Base-by-base conservation (phyloP, 1,284 basidiomycete species). In the Cryptococcus sp. region DNA sequence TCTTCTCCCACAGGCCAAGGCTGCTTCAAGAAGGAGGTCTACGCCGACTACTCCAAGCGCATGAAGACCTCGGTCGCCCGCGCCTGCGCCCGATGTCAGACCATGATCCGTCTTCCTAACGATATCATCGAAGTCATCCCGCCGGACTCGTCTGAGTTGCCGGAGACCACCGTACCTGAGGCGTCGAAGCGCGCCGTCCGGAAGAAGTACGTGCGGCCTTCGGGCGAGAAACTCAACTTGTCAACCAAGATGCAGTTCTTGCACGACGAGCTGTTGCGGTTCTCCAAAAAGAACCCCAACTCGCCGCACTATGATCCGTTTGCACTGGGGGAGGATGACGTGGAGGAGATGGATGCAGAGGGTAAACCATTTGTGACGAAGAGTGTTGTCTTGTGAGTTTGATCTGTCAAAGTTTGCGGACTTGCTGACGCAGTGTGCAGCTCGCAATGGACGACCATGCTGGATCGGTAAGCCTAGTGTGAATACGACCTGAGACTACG, bases 391-490 rank as follows among this genome's bases (percentile, higher is more conserved):
- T 96, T 96, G 89, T 92, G 72, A 78, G 89, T 83, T 3, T 24
- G 7, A 35, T 21, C 20, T 47, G 44, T 50, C 42, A 35, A n/a
- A n/a, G n/a, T n/a, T 13, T 20, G 50, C 43, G 38, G 20, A 45
- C n/a, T 13, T 23, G 11, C 35, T 21, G 55, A 60, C 55, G 28
- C 55, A 35, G 4, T 39, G 35, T 46, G 13, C 55, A 67, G 69
- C 77, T 95, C 91, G 11, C 93, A 97, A 72, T 96, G 93, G 93
- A 97, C 93, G 5, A 85, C 84, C 18, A 93, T 95, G 88, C 85
- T 96, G 23, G 93, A 97, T 79, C 90, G 93, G 84, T 89, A 76
- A 69, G 81, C 77, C 12, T 16, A 18, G 28, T 55, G 52, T 24
- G 18, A 23, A 38, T 21, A 24, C 52, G 52, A 54, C 46, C 65